These are phyloP conservation scores for Candida dubliniensis DNA, from an alignment of 1,139 yeast genomes.

Conservation along the genomic window DNA sequence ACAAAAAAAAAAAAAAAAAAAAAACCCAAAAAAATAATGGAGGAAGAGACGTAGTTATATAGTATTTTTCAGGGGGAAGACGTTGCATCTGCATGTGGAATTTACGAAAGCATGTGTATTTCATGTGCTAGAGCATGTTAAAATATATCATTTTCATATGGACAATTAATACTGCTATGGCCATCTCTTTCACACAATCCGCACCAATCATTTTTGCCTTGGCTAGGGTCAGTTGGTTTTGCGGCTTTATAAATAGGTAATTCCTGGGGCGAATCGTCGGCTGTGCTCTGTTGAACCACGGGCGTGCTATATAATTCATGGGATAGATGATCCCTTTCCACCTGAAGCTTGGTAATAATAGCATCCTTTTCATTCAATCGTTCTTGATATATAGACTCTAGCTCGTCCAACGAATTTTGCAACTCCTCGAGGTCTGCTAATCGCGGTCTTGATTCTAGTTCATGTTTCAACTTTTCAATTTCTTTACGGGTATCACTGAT, in stretches of 20 bases:
- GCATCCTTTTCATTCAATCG: constrained; percentile 32
- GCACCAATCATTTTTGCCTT: constrained; percentile 82
- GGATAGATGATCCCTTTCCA: constrained; percentile 17
- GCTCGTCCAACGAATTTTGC: constrained; percentile 31
- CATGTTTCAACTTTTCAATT: constrained; percentile 17
- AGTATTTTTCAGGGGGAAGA: not conserved
- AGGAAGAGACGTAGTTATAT: not conserved
- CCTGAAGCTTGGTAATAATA: constrained; percentile 18
- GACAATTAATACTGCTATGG: constrained; percentile 84
- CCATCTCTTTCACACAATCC: constrained; percentile 90
- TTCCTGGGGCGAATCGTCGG: constrained; percentile 2
- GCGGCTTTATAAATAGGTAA: constrained; percentile 57
- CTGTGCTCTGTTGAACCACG: not conserved
- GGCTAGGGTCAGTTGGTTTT: constrained; percentile 59
- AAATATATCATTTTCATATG: constrained; percentile 63
- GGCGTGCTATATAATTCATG: not conserved
- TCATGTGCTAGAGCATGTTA: not conserved
- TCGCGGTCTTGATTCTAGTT: constrained; percentile 32
- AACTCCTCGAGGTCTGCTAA: constrained; percentile 33
- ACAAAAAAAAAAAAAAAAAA: not conserved
- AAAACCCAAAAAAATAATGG: not conserved
- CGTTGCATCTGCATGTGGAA: not conserved
- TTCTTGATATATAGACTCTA: constrained; percentile 31
- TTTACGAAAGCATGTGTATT: too few relatives aligned
- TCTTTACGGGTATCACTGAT: constrained; percentile 16